Base-by-base conservation (phyloP, 2,329 filamentous ascomycete genomes). In the Laburnicola sp. region DNA sequence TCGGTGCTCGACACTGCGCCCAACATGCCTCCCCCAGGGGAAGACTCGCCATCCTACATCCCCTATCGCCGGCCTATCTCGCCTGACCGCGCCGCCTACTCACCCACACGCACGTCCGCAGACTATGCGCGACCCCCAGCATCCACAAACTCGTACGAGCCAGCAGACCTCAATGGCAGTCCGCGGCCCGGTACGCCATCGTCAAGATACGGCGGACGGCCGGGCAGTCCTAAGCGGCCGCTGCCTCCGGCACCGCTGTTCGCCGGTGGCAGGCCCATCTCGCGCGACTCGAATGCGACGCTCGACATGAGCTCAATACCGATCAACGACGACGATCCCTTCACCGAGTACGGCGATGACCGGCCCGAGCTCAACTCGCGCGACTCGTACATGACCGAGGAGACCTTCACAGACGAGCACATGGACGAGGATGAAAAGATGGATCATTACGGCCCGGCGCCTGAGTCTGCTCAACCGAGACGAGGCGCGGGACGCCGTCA, bases 131-230 rank as follows among this genome's bases (percentile, higher is more conserved):
- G 89, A 45, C 88, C 89, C 6, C 86, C 90, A 2, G 83, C 89
- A 1, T 83, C 86, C 0, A 85, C 80, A 58, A 77, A 87, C 23
- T 81, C 85, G 3, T 97, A 94, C 72, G 94, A 97, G 72, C 90
- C 91, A 0, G 81, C 86, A 22, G 92, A 97, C 62, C 75, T 97
- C 52, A 93, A 97, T 65, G 94, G 94, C 42, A 92, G 85, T 55
- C 92, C 94, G 5, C 80, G 94, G 51, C 93, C 94, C 1, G 93
- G 93, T 4, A 97, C 93, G 0, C 91, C 93, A 1, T 91, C 91
- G 0, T 93, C 91, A 2, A 82, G 86, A 69, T 97, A 97, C 70
- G 89, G 91, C 21, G 66, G 64, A 30, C 57, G 91, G 65, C 90
- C 92, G 10, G 89, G 91, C 3, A 95, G 91, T 67, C 90, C 92